Conservation (phyloP, 768 basidiomycete species). For the Rhodotorula toruloides region DNA sequence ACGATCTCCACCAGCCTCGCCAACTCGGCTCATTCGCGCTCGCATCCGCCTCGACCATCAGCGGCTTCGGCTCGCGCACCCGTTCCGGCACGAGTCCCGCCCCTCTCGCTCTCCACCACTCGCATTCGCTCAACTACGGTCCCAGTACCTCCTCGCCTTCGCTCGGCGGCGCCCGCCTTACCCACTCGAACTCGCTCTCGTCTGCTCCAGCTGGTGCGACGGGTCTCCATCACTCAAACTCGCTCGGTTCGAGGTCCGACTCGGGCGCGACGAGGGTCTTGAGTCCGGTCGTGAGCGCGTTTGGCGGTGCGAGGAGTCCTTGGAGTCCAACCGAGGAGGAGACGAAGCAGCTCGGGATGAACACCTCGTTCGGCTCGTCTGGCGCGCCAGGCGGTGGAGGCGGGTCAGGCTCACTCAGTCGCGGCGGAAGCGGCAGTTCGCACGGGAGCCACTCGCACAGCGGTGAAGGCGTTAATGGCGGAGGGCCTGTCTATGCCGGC, state of each 20-base stretch:
- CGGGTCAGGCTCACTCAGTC: constrained; percentile 16
- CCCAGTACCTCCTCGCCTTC: too few relatives aligned
- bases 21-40: not conserved
- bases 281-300: constrained; percentile 24
- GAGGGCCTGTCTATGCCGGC: not conserved
- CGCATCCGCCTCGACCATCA: constrained; percentile 6
- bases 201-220: not conserved
- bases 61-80: constrained; percentile 20
- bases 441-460: constrained; percentile 4
- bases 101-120: constrained; percentile 23
- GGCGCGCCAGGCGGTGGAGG: not conserved
- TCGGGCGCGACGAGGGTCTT: constrained; percentile 9
- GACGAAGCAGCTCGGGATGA: constrained; percentile 29
- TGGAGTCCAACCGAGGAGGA: constrained; percentile 39
- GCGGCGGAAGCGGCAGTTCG: constrained; percentile 31
- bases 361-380: not conserved
- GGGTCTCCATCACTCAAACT: constrained; percentile 15
- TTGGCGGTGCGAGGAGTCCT: constrained; percentile 22
- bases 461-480: not conserved
- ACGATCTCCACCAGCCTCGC: not conserved
- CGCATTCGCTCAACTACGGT: constrained; percentile 24
- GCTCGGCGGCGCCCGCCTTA: too few relatives aligned
- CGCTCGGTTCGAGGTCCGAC: constrained; percentile 17
- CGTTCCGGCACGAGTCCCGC: constrained; percentile 24
- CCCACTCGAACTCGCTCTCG: constrained; percentile 30